Percentiles rank a stretch among this genome's conserved stretches.
phyloP scores from a whole-genome alignment of 164 flowering plant species.

The Houttuynia cordata region DNA sequence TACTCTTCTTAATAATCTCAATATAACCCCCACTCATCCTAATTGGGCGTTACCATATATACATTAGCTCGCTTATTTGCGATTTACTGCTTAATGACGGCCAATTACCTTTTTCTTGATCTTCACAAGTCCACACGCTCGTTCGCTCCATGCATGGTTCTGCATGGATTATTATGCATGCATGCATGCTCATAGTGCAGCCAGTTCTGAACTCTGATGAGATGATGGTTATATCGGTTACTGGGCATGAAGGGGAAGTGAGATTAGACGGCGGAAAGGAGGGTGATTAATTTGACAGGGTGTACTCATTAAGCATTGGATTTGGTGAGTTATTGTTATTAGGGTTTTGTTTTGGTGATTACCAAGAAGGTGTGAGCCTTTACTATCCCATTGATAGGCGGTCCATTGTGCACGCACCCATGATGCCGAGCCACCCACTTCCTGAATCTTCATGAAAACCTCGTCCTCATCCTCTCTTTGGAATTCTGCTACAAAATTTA shows the following conservation, averaged over 20 bases:
- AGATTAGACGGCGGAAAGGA: not conserved
- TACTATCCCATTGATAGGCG: constrained; percentile 1
- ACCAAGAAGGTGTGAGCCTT: constrained; percentile 1
- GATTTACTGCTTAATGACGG: not conserved
- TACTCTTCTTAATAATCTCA: not conserved
- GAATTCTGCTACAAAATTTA: no score
- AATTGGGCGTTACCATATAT: not conserved
- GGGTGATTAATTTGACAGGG: not conserved
- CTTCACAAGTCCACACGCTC: no score
- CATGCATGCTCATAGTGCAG: no score
- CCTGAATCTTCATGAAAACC: no score
- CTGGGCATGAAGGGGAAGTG: not conserved
- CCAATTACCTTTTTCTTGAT: no score
- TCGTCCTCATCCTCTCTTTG: no score
- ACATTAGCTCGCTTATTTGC: not conserved
- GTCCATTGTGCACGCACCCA: not conserved
- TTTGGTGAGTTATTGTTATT: not conserved
- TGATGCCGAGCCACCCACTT: no score
- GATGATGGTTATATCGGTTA: not conserved
- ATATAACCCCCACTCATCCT: not conserved
- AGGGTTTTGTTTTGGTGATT: constrained; percentile 1
- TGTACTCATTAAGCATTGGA: not conserved
- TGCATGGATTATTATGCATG: no score
- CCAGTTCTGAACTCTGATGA: no score
- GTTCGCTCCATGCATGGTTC: no score